These are phyloP conservation scores for Saccharomyces uvarum DNA, from an alignment of 1,139 yeast genomes.

Conservation along the genomic window DNA sequence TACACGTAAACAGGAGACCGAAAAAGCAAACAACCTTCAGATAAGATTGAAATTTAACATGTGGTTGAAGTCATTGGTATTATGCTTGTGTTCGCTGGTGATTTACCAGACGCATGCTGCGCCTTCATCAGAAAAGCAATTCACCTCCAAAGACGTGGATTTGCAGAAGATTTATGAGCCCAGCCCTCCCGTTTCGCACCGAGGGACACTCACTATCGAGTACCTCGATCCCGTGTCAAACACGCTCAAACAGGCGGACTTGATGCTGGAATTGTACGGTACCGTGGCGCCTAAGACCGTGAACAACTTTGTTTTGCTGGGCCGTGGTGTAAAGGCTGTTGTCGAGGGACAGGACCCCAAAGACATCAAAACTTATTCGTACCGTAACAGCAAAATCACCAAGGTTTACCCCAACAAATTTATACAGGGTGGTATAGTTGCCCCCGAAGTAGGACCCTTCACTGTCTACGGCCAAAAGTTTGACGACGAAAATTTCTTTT, in stretches of 20 bases:
- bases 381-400: slow-evolving; percentile 54
- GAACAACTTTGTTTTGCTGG: slow-evolving; percentile 54
- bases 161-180: slow-evolving; percentile 21
- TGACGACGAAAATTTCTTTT: slow-evolving; percentile 58
- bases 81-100: background rate
- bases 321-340: slow-evolving; percentile 44
- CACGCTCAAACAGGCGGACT: slow-evolving; percentile 28
- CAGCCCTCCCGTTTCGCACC: slow-evolving; percentile 27
- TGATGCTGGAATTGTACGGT: slow-evolving; percentile 62
- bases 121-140: background rate
- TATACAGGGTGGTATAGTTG: slow-evolving; percentile 77
- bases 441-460: slow-evolving; percentile 81
- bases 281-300: slow-evolving; percentile 65
- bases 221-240: slow-evolving; percentile 18
- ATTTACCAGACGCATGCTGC: slow-evolving; percentile 1
- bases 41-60: background rate
- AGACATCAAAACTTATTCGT: slow-evolving; percentile 52
- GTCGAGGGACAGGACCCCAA: slow-evolving; percentile 36
- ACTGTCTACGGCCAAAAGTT: slow-evolving; percentile 60
- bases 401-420: slow-evolving; percentile 58
- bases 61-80: background rate
- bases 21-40: background rate
- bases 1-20: background rate
- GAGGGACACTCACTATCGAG: slow-evolving; percentile 20
- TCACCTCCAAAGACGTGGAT: slow-evolving; percentile 11